phyloP scores from a whole-genome alignment of 169 alveolate genomes.

The Plasmodium falciparum region DNA sequence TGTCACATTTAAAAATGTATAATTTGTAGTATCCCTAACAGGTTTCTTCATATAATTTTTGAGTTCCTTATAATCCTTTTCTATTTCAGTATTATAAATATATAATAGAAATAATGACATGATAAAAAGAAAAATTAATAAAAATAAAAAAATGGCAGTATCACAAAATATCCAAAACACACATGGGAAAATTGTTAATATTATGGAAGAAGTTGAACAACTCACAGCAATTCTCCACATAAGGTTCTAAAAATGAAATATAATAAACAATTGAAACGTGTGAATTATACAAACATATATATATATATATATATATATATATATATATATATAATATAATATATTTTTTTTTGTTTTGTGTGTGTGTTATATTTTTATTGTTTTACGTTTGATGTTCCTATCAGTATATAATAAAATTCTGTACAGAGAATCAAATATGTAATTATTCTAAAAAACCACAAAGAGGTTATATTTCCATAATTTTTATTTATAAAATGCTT shows the following conservation, averaged over 20 bases:
- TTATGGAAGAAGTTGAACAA: constrained; percentile 15
- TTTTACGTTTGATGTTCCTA: constrained; percentile 34
- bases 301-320: constrained; percentile 9
- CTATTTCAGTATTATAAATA: constrained; percentile 46
- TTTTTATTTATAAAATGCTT: constrained; percentile 60
- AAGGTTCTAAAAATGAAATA: constrained; percentile 29
- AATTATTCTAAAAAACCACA: constrained; percentile 66
- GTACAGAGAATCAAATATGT: constrained; percentile 23
- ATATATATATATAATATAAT: constrained; percentile 1
- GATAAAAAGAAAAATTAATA: constrained; percentile 40
- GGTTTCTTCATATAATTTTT: constrained; percentile 73
- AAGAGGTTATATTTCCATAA: constrained; percentile 45
- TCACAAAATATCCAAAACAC: constrained; percentile 73
- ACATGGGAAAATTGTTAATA: constrained; percentile 47
- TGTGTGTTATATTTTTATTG: neutral
- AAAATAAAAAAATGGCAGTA: constrained; percentile 62
- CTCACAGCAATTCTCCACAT: constrained; percentile 49
- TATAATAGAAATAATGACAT: constrained; percentile 45
- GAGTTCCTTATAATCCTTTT: constrained; percentile 52
- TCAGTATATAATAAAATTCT: constrained; percentile 36
- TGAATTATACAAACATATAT: neutral
- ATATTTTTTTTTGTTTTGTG: constrained; percentile 2
- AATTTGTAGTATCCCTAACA: constrained; percentile 54
- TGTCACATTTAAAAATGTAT: constrained; percentile 65
- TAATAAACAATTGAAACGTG: neutral